Base-by-base conservation (phyloP, 1,139 yeast species). In the Petasospora rhodanensis region DNA sequence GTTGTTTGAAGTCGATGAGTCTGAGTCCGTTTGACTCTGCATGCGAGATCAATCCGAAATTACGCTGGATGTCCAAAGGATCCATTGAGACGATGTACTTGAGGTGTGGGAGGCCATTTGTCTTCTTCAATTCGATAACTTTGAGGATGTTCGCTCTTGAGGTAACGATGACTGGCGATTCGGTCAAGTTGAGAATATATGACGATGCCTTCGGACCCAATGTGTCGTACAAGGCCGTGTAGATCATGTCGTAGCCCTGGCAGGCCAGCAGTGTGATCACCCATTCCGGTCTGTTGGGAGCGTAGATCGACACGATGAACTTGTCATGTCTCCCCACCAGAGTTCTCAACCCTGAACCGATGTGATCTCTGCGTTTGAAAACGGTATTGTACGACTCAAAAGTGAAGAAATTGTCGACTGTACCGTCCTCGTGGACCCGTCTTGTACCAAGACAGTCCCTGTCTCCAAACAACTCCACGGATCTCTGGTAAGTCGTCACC, bases 171-270 rank as follows among this genome's bases (percentile, higher is more conserved):
- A 39, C 32, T 4, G 82, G 82, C 8, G 75, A 55, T 43, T 74
- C 72, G 5, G 81, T 73, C 38, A 74, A 51, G 34, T 66, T 65
- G 56, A 79, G 59, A 41, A 79, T 78, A 51, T 75, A 74, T 44
- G 66, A 65, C 2, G 82, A 68, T 6, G 85, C 66, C 20, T 66
- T 68, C 1, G 76, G 69, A 1, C 85, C 85, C 49, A 79, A 59
- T 4, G 84, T 76, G 43, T 78, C 80, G 53, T 79, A 79, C 34
- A 79, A 57, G 2, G 83, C 73, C 11, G 82, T 79, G 42, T 67
- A 66, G 24, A 76, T 59, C 37, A 79, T 51, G 15, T 70, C 61
- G 51, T 67, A 73, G 10, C 69, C 57, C 27, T 67, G 64, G 45
- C 78, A 69, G 1, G 82, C 82, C 43, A 75, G 54, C 49, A 78